Evolutionary conservation across 2,329 filamentous ascomycete genomes (phyloP), one percentile per base, ranked within the genome.

Genomic region (Ustilaginoidea virens): DNA sequence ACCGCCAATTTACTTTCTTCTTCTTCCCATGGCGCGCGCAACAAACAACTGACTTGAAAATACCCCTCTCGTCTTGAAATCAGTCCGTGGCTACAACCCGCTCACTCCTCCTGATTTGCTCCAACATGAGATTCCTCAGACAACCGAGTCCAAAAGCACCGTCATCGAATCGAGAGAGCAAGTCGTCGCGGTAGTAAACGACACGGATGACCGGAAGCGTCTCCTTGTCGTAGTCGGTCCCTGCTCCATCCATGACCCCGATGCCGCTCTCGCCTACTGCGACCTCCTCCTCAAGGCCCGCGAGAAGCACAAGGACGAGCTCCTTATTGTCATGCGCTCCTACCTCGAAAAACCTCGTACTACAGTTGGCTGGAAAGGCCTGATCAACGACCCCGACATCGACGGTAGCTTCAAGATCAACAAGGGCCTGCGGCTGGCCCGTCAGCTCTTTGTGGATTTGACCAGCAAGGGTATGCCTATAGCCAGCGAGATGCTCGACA

Each of bases 371-470:
- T 98, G 90, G 90, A 98, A 98, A 64, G 90, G 90, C 28, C 63
- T 98, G 44, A 92, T 98, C 62, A 96, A 98, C 53, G 90, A 98
- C 57, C 90, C 90, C 2, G 87, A 96, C 48, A 92, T 98, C 49
- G 86, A 96, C 56, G 87, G 93, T 54, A 90, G 80, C 56, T 96
- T 93, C 78, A 76, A 94, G 60, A 96, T 98, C 62, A 96, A 96
- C 68, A 96, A 96, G 66, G 90, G 90, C 13, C 59, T 98, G 47
- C 74, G 81, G 28, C 64, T 85, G 31, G 81, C 83, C 32, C 71
- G 90, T 42, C 77, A 96, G 56, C 69, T 98, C 50, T 96, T 94
- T 56, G 77, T 92, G 37, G 85, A 96, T 52, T 63, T 98, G 42
- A 96, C 87, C 0, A 66, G 72, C 52, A 80, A 75, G 60, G 90